Percentiles rank a stretch among this genome's conserved stretches.
phyloP scores from a whole-genome alignment of 1,284 basidiomycete species.

The Tilletia caries region DNA sequence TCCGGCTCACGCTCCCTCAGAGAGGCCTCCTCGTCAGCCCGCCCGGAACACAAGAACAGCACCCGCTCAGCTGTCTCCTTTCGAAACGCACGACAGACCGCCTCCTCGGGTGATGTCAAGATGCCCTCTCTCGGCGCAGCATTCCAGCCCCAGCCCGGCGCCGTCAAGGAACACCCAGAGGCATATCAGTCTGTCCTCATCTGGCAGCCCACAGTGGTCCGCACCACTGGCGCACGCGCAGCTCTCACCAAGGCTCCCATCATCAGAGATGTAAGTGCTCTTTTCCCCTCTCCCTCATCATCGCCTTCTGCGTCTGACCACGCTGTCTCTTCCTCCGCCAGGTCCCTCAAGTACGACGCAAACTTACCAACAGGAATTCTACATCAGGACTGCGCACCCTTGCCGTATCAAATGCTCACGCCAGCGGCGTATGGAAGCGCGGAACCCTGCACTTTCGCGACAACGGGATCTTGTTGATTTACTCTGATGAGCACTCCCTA shows the following conservation, averaged over 20 bases:
- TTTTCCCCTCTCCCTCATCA: neutral
- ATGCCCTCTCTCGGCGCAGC: conserved; percentile 9
- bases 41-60: neutral
- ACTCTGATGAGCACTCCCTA: conserved; percentile 33
- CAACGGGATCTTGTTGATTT: conserved; percentile 33
- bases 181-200: conserved; percentile 2
- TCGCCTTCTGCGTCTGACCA: neutral
- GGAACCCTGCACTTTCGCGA: conserved; percentile 35
- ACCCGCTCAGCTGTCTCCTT: neutral
- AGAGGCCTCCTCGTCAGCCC: too few species aligned
- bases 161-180: neutral
- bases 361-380: conserved; percentile 17
- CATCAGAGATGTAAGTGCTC: neutral
- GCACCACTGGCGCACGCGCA: neutral
- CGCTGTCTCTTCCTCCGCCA: neutral
- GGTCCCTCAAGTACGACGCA: conserved; percentile 20
- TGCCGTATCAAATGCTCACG: neutral
- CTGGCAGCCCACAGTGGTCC: neutral
- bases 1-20: too few species aligned
- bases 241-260: neutral
- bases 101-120: neutral
- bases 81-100: neutral
- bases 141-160: neutral
- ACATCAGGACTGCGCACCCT: neutral
- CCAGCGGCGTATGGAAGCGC: conserved; percentile 27